phyloP scores from a whole-genome alignment of 495 filamentous ascomycete species.

The Lepraria neglecta region DNA sequence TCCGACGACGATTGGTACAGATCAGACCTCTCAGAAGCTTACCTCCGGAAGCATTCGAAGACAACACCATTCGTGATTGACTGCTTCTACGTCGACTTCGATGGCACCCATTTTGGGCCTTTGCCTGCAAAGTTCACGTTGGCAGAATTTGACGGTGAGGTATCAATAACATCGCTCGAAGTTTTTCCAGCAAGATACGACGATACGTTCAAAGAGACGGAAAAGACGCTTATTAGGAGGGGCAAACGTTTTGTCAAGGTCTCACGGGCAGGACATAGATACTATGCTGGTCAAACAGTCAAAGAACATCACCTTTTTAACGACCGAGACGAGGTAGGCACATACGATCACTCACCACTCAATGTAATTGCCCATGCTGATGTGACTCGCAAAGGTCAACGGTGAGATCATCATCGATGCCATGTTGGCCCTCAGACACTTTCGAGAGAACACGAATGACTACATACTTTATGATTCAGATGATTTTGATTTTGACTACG shows the following conservation, averaged over 20 bases:
- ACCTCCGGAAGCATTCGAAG: constrained; percentile 5
- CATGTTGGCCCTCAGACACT: no score
- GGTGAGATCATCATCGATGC: constrained; percentile 10
- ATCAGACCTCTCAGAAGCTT: background rate
- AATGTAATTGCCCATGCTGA: no score
- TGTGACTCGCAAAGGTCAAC: constrained; percentile 5
- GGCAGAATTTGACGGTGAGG: background rate
- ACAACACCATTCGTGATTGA: constrained; percentile 23
- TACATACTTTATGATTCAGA: no score
- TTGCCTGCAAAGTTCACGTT: constrained; percentile 17
- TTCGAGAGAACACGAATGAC: no score
- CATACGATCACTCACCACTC: no score
- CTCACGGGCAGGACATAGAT: background rate
- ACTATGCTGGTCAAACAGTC: background rate
- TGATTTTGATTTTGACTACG: no score
- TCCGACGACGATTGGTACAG: constrained; percentile 13
- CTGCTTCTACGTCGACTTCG: constrained; percentile 38
- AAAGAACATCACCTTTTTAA: background rate
- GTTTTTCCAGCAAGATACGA: constrained; percentile 1
- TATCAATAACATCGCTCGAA: background rate
- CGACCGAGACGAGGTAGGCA: background rate
- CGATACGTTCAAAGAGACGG: background rate
- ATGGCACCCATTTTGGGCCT: constrained; percentile 28
- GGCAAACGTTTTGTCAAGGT: background rate
- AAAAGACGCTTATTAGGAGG: background rate